phyloP scores from a whole-genome alignment of 495 filamentous ascomycete species.

The Aspergillus bridgeri region DNA sequence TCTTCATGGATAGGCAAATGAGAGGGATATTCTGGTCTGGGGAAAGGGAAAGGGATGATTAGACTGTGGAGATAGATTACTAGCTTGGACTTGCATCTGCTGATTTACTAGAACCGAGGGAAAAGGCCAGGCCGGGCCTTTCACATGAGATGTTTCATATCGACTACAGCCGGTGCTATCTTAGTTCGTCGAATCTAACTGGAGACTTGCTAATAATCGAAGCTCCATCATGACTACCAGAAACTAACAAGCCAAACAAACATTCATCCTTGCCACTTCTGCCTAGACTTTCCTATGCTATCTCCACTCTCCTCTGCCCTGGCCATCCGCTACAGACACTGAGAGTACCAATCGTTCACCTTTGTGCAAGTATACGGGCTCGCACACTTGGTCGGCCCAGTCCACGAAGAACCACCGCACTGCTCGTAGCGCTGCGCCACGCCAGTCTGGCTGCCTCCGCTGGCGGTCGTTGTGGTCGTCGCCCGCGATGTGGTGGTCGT shows the following conservation, averaged over 20 bases:
- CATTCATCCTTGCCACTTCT: background rate
- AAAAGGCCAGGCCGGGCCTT: too few relatives aligned
- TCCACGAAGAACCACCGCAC: slow-evolving; percentile 45
- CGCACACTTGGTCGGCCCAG: slow-evolving; percentile 33
- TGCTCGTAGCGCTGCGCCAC: slow-evolving; percentile 34
- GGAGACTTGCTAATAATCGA: too few relatives aligned
- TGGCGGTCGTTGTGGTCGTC: slow-evolving; percentile 20
- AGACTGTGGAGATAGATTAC: background rate
- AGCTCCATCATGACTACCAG: background rate
- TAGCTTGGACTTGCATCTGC: background rate
- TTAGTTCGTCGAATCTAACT: too few relatives aligned
- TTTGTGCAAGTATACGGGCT: slow-evolving; percentile 38
- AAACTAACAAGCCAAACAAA: background rate
- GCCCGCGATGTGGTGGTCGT: slow-evolving; percentile 12
- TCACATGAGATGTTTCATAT: background rate
- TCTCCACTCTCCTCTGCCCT: background rate
- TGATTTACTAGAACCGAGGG: background rate
- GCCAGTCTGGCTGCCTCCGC: slow-evolving; percentile 12
- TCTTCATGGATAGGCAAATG: background rate
- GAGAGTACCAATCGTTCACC: slow-evolving; percentile 38
- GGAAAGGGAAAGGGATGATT: background rate
- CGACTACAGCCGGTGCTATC: too few relatives aligned
- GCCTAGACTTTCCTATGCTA: background rate
- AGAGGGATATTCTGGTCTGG: background rate
- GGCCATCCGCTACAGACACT: slow-evolving; percentile 27